phyloP scores from a whole-genome alignment of 148 eudicot species.

The Rhododendron kiyosumense region DNA sequence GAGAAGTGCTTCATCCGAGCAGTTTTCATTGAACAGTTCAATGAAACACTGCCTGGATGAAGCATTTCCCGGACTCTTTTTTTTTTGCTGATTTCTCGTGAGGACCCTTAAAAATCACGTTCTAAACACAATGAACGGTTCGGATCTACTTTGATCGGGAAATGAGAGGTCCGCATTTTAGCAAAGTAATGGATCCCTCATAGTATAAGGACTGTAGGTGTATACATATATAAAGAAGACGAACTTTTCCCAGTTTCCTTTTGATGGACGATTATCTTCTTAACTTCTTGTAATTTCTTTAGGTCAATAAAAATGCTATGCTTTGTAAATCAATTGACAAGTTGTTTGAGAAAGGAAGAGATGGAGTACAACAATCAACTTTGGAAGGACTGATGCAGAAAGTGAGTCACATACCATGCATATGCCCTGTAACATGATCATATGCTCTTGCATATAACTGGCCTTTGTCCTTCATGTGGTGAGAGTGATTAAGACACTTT shows the following conservation, averaged over 20 bases:
- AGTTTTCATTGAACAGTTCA: no score
- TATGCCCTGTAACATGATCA: neutral
- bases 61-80: no score
- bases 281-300: constrained; percentile 18
- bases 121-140: no score
- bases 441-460: neutral
- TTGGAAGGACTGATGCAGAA: constrained; percentile 50
- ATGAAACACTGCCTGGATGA: no score
- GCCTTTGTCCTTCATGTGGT: neutral
- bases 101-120: no score
- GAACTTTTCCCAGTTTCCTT: neutral
- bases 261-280: constrained; percentile 8
- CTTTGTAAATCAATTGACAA: constrained; percentile 75
- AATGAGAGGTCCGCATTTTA: no score
- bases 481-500: neutral
- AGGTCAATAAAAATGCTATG: constrained; percentile 77
- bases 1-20: no score
- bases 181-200: no score
- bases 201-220: no score
- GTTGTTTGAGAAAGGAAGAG: constrained; percentile 54
- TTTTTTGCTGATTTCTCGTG: no score
- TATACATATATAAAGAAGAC: neutral
- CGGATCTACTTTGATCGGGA: no score
- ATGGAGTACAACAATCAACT: constrained; percentile 42
- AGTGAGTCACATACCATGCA: constrained; percentile 36